Base-by-base conservation (phyloP, 1,284 basidiomycete genomes). In the Cryptococcus maquisensis region DNA sequence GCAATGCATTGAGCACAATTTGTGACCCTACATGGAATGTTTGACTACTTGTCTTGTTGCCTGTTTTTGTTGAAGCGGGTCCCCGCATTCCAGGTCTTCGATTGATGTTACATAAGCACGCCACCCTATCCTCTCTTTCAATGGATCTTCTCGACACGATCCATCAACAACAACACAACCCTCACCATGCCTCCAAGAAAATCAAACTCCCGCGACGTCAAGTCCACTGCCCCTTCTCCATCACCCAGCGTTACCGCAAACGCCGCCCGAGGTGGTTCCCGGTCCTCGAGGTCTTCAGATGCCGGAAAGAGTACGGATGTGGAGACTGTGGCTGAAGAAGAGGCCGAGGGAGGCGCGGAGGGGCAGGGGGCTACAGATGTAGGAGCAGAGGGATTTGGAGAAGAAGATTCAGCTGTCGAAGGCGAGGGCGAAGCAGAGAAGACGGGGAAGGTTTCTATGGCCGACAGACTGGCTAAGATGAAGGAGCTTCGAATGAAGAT, bases 401-500 rank as follows among this genome's bases (percentile, higher is more conserved):
- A 26, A 20, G 16, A 44, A 10, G 16, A 44, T 4, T n/a, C 32
- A 46, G 44, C 21, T 46, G 41, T n/a, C 23, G 24, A 32, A 46
- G 13, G 20, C 36, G 43, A 18, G 12, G 47, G n/a, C 40, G 47
- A 46, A 18, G 45, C 26, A 20, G 44, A 45, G 28, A 16, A 23
- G 18, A 39, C 43, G 35, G 54, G 32, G 15, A 54, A 50, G 40
- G 23, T 44, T 41, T 47, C 51, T 5, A 49, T 51, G 58, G 47
- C n/a, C 7, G 49, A 52, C 45, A 51, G 55, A 43, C 49, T 54
- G 52, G 52, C 48, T 7, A 61, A 61, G 54, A 42, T 61, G 47
- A 61, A 54, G 44, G 60, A 61, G 45, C 50, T 61, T 24, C 47
- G 60, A 12, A 43, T 41, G 41, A 61, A 54, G 47, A 61, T 61